Evolutionary conservation across 2,329 filamentous ascomycete species (phyloP), one percentile per base, ranked within the genome.

Genomic region (Tolypocladium amazonense): DNA sequence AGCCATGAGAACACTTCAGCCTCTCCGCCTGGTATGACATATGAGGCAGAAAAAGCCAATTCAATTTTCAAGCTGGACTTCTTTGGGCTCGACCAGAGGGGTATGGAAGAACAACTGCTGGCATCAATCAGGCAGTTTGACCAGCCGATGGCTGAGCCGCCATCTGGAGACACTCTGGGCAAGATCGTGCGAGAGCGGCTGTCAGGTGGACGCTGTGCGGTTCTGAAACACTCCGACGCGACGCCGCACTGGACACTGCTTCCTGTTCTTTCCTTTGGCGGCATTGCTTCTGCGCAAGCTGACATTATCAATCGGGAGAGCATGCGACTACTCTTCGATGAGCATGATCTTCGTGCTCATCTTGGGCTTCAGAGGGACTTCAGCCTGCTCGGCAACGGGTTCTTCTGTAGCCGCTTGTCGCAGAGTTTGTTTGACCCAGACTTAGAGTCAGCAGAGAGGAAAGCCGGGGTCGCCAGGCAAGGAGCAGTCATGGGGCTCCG

Each of bases 351-450:
- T 4, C 82, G 84, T 20, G 76, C 82, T 1, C 92, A 97, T 68
- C 75, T 97, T 0, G 78, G 80, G 5, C 69, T 96, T 1, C 91
- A 96, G 67, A 85, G 84, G 61, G 83, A 88, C 52, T 97, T 94
- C 64, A 89, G 95, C 58, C 80, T 97, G 1, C 79, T 97, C 8
- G 89, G 91, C 2, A 92, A 94, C 66, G 92, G 92, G 7, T 79
- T 90, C 20, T 97, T 97, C 70, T 86, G 88, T 58, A 88, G 88
- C 57, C 85, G 88, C 1, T 79, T 99, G 1, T 88, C 90, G 0
- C 86, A 91, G 58, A 88, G 92, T 0, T 79, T 99, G 0, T 97
- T 97, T 67, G 88, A 92, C 62, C 85, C 91, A 0, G 87, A 95
- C 30, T 81, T 94, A 56, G 87, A 89, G 65, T 89, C 88, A 33